These are phyloP conservation scores for Dioscorea zingiberensis DNA, from an alignment of 106 monocot species.

Conservation along the genomic window DNA sequence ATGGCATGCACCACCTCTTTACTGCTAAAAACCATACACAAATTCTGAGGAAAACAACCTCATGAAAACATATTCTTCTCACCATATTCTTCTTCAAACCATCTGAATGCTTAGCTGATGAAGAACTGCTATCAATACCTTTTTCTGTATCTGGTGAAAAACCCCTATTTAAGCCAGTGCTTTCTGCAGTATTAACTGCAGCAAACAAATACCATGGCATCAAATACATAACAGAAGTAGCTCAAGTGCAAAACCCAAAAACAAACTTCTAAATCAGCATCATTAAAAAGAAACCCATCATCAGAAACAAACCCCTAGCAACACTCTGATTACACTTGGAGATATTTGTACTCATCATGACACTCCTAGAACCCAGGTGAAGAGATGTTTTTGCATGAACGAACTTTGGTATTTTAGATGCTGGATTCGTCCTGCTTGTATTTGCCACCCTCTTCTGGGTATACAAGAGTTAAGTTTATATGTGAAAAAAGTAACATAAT, in stretches of 20 bases:
- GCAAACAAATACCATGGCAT: neutral
- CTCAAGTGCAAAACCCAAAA: too few relatives aligned
- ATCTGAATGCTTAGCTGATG: conserved; percentile 12
- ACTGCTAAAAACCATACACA: neutral
- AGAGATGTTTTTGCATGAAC: conserved; percentile 16
- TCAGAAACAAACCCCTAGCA: conserved; percentile 27
- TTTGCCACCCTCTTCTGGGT: conserved; percentile 54
- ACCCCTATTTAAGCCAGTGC: neutral
- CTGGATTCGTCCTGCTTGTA: conserved; percentile 12
- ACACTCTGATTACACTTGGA: conserved; percentile 18
- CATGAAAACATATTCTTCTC: conserved; percentile 4
- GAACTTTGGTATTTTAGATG: conserved; percentile 56
- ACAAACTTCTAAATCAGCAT: too few relatives aligned
- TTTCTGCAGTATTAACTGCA: conserved; percentile 28
- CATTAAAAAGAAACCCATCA: too few relatives aligned
- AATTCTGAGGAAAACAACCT: neutral
- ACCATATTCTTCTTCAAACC: conserved; percentile 19
- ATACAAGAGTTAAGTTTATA: conserved; percentile 36
- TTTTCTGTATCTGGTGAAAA: conserved; percentile 3
- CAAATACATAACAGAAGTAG: too few relatives aligned
- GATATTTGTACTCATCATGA: conserved; percentile 7
- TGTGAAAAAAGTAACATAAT: neutral
- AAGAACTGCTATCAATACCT: conserved; percentile 4
- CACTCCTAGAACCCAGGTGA: conserved; percentile 16
- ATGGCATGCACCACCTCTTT: too few relatives aligned